A percentile compares a stretch with the other conserved stretches of the same genome.
These are phyloP conservation scores for Actinomortierella wolfii DNA, from an alignment of 371 early-diverging fungal genomes.

Conservation along the genomic window DNA sequence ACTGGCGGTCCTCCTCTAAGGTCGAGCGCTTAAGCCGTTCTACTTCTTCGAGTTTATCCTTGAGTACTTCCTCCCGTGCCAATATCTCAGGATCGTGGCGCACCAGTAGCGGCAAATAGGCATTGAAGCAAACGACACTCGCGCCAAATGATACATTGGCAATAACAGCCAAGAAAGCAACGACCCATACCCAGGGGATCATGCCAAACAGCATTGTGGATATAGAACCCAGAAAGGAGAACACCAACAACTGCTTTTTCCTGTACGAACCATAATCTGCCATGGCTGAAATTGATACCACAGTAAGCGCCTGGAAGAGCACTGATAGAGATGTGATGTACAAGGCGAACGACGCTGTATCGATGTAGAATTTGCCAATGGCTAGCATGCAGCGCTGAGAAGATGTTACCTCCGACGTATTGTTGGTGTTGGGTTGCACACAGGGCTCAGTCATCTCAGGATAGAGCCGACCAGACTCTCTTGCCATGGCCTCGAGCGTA, in stretches of 20 bases:
- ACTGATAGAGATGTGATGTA: slow-evolving; percentile 42
- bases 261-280: slow-evolving; percentile 41
- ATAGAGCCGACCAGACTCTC: slow-evolving; percentile 33
- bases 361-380: slow-evolving; percentile 30
- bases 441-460: slow-evolving; percentile 34
- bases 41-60: no score
- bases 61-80: no score
- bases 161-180: slow-evolving; percentile 41
- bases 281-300: slow-evolving; percentile 36
- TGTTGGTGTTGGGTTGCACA: slow-evolving; percentile 10
- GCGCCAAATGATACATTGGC: slow-evolving; percentile 49
- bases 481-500: slow-evolving; percentile 40
- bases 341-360: slow-evolving; percentile 44
- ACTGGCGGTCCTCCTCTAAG: no score
- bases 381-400: slow-evolving; percentile 37
- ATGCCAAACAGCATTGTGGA: slow-evolving; percentile 41
- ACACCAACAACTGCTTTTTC: slow-evolving; percentile 35
- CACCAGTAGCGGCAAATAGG: slow-evolving; percentile 53
- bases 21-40: no score
- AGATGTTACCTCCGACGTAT: background rate
- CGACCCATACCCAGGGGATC: slow-evolving; percentile 36
- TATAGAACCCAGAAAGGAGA: slow-evolving; percentile 26
- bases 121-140: slow-evolving; percentile 52
- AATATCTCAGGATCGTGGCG: slow-evolving; percentile 16
- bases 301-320: slow-evolving; percentile 37